A percentile compares a stretch with the other conserved stretches of the same genome.
These are phyloP conservation scores for Talaromyces sp. DNA, from an alignment of 2,329 filamentous ascomycete species.

Conservation along the genomic window DNA sequence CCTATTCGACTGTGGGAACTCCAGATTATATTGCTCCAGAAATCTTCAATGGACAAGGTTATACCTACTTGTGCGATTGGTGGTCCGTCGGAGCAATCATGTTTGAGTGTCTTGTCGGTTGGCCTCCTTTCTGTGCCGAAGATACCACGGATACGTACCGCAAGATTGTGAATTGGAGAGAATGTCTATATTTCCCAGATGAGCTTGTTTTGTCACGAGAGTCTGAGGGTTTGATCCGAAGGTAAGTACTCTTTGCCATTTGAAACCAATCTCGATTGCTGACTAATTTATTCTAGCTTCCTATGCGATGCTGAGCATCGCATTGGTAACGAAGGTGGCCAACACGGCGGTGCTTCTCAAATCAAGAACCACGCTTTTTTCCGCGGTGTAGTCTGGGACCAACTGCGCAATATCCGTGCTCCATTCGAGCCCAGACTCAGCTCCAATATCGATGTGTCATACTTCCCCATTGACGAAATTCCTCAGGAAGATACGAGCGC, in stretches of 20 bases:
- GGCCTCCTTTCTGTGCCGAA: conserved; percentile 98
- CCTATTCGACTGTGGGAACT: conserved; percentile 96
- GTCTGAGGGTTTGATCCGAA: conserved; percentile 87
- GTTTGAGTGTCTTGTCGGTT: conserved; percentile 98
- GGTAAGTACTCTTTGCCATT: conserved; percentile 50
- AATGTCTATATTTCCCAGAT: conserved; percentile 93
- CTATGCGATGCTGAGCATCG: conserved; percentile 93
- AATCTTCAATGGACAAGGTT: conserved; percentile 94
- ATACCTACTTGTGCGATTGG: conserved; percentile 97
- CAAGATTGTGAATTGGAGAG: conserved; percentile 98
- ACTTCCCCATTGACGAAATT: conserved; percentile 98
- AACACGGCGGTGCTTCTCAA: conserved; percentile 72
- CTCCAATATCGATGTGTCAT: conserved; percentile 92
- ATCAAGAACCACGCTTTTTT: conserved; percentile 96
- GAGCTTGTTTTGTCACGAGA: conserved; percentile 85
- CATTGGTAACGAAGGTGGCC: conserved; percentile 65
- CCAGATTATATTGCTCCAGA: conserved; percentile 98
- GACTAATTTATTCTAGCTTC: conserved; percentile 56
- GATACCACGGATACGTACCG: conserved; percentile 97
- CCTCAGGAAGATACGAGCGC: conserved; percentile 93
- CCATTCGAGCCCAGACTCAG: conserved; percentile 93
- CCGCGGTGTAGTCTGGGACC: conserved; percentile 92
- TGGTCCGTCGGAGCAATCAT: conserved; percentile 99
- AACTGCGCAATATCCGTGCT: conserved; percentile 84
- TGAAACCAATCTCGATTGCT: conserved; percentile 19